These are phyloP conservation scores for Chalara sp. DNA, from an alignment of 2,329 filamentous ascomycete species.

Conservation along the genomic window DNA sequence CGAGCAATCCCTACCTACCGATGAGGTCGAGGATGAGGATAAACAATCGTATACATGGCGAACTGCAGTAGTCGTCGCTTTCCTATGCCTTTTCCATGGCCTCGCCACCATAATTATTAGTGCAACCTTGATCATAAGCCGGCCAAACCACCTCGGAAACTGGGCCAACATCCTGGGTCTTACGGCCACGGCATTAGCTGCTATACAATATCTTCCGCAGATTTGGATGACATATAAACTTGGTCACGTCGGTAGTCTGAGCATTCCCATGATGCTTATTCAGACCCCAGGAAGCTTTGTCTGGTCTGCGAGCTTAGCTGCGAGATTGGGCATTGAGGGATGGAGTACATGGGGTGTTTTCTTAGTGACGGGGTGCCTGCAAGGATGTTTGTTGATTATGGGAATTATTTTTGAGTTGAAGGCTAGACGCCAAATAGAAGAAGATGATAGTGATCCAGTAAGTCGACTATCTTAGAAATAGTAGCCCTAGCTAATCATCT, in stretches of 20 bases:
- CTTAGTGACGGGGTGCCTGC: constrained; percentile 76
- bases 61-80: constrained; percentile 70
- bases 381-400: constrained; percentile 75
- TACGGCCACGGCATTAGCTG: constrained; percentile 69
- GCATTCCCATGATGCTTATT: constrained; percentile 97
- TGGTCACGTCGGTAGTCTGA: constrained; percentile 82
- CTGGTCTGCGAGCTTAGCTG: constrained; percentile 79
- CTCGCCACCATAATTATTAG: constrained; percentile 64
- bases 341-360: constrained; percentile 98
- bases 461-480: neutral
- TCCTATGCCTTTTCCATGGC: constrained; percentile 67
- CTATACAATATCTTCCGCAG: constrained; percentile 89
- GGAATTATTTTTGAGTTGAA: constrained; percentile 66
- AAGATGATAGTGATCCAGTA: constrained; percentile 7
- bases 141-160: constrained; percentile 55
- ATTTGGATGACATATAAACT: constrained; percentile 86
- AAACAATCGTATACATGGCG: constrained; percentile 57
- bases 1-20: constrained; percentile 33
- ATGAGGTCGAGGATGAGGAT: constrained; percentile 10
- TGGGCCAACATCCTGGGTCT: constrained; percentile 88
- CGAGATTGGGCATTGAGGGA: constrained; percentile 69
- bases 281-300: constrained; percentile 90
- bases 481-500: constrained; percentile 1
- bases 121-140: constrained; percentile 56
- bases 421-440: constrained; percentile 13